Conservation (phyloP, 805 yeast species). For the Metschnikowia lachancei region DNA sequence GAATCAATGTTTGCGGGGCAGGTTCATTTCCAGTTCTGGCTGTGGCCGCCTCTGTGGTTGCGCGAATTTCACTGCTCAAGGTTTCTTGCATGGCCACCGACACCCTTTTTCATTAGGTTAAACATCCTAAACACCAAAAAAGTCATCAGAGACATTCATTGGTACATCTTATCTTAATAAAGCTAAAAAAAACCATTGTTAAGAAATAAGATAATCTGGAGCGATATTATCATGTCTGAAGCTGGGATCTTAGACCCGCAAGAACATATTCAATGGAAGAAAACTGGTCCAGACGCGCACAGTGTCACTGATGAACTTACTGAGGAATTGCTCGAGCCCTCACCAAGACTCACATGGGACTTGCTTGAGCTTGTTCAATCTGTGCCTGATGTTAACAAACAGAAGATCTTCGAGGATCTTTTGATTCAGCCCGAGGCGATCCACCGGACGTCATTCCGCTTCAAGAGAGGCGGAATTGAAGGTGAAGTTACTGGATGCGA, state of each 20-base stretch:
- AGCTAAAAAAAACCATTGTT: too few relatives aligned
- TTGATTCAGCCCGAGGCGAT: slow-evolving; percentile 58
- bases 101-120: background rate
- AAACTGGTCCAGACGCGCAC: background rate
- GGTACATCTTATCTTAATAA: too few relatives aligned
- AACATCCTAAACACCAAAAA: background rate
- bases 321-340: slow-evolving; percentile 57
- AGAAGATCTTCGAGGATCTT: slow-evolving; percentile 44
- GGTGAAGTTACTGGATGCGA: slow-evolving; percentile 64
- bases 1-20: too few relatives aligned
- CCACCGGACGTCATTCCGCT: slow-evolving; percentile 62
- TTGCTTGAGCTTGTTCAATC: slow-evolving; percentile 68
- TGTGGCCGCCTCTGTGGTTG: background rate
- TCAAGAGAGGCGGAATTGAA: slow-evolving; percentile 70
- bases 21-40: too few relatives aligned
- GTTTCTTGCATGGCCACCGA: background rate
- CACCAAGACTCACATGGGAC: slow-evolving; percentile 61
- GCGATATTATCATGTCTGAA: background rate
- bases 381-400: slow-evolving; percentile 42
- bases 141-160: too few relatives aligned
- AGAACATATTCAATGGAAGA: slow-evolving; percentile 5
- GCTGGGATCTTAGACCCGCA: slow-evolving; percentile 4
- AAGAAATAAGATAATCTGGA: too few relatives aligned
- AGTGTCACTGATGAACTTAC: slow-evolving; percentile 11
- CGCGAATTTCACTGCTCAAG: background rate